A percentile compares a stretch with the other conserved stretches of the same genome.
Evolutionary conservation across 2,329 filamentous ascomycete genomes (phyloP).

Genomic region (Bipolaris bicolor): DNA sequence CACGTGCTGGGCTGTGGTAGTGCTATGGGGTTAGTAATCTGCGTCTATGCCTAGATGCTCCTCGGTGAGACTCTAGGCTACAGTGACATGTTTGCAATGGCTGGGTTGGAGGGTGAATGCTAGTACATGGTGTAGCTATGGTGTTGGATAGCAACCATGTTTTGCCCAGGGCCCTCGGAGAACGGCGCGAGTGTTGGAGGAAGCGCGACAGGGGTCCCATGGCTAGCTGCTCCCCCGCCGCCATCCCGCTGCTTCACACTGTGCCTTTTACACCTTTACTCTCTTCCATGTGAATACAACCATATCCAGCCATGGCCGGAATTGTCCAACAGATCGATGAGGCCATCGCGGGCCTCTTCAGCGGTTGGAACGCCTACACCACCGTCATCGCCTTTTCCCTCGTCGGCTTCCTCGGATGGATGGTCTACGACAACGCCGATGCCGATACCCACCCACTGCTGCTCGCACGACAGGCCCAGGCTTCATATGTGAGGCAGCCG

Average conservation of each 20-base stretch:
- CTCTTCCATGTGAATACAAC: conserved; percentile 14
- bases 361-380: conserved; percentile 83
- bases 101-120: background rate
- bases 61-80: conserved; percentile 1
- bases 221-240: conserved; percentile 14
- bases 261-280: background rate
- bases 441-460: conserved; percentile 92
- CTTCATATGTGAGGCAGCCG: conserved; percentile 78
- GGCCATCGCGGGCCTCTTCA: conserved; percentile 70
- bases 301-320: conserved; percentile 42
- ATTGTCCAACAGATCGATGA: conserved; percentile 73
- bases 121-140: background rate
- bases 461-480: conserved; percentile 80
- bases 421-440: conserved; percentile 73
- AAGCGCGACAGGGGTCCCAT: conserved; percentile 9
- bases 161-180: conserved; percentile 14
- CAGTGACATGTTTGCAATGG: conserved; percentile 7
- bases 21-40: conserved; percentile 36
- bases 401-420: conserved; percentile 71
- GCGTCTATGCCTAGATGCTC: background rate
- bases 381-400: conserved; percentile 73
- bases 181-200: conserved; percentile 1
- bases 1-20: background rate
- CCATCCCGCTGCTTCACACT: conserved; percentile 10
- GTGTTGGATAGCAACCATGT: conserved; percentile 20